These are phyloP conservation scores for Pythium dissimile DNA, from an alignment of 352 stramenopile species.

Conservation along the genomic window DNA sequence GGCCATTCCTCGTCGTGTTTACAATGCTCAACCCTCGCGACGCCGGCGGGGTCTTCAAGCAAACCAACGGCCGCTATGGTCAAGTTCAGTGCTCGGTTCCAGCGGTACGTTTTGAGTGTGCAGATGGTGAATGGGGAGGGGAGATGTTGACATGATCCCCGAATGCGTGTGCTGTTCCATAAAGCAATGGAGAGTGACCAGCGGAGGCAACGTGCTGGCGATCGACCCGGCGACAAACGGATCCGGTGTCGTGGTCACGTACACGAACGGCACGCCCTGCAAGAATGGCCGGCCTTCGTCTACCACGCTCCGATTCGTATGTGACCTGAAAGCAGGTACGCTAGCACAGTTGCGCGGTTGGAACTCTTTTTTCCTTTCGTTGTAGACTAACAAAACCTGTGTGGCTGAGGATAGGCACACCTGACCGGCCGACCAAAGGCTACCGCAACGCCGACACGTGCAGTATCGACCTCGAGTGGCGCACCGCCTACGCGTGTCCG, in stretches of 20 bases:
- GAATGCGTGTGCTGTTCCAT: neutral
- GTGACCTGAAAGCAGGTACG: constrained; percentile 56
- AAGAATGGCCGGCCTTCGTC: constrained; percentile 41
- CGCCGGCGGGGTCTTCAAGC: constrained; percentile 59
- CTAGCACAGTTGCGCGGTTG: neutral
- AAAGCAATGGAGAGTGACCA: constrained; percentile 73
- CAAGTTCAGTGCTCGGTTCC: constrained; percentile 71
- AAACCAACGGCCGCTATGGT: constrained; percentile 63
- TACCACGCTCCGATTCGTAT: constrained; percentile 65
- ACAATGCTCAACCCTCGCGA: constrained; percentile 56
- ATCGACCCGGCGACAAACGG: constrained; percentile 53
- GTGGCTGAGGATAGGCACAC: constrained; percentile 36
- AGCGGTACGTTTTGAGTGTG: constrained; percentile 30
- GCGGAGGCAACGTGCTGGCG: constrained; percentile 57
- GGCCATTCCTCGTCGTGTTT: constrained; percentile 56
- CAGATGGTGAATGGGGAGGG: neutral
- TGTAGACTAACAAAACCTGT: neutral
- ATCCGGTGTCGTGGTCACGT: constrained; percentile 52
- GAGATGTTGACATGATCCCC: no score
- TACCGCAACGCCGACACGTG: constrained; percentile 47
- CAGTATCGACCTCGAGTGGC: constrained; percentile 58
- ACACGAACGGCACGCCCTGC: constrained; percentile 50
- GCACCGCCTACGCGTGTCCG: constrained; percentile 63
- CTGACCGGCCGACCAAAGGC: constrained; percentile 25
- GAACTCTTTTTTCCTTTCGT: neutral